A percentile compares a stretch with the other conserved stretches of the same genome.
phyloP scores from a whole-genome alignment of 352 stramenopile genomes.

The Globisporangium rhizosaccharum region DNA sequence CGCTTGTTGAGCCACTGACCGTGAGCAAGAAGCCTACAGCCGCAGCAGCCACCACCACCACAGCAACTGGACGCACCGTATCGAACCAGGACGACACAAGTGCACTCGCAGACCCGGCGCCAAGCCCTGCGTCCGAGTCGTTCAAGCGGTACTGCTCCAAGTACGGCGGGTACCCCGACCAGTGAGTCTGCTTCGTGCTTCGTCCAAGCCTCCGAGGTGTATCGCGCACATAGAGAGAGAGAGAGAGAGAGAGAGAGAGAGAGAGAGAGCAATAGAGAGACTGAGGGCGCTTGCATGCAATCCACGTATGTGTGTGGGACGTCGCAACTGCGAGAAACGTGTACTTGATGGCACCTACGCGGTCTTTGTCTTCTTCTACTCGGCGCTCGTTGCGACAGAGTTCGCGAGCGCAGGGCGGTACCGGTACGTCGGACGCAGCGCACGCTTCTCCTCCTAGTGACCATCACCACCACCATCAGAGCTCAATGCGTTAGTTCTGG shows the following conservation, averaged over 20 bases:
- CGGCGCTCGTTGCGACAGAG: constrained; percentile 3
- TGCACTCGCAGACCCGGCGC: constrained; percentile 15
- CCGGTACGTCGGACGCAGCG: constrained; percentile 68
- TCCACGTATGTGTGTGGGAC: neutral
- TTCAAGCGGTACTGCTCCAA: constrained; percentile 86
- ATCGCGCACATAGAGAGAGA: neutral
- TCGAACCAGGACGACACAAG: constrained; percentile 19
- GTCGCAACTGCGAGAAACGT: neutral
- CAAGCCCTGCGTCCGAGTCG: constrained; percentile 29
- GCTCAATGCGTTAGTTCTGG: neutral
- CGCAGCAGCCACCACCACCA: neutral
- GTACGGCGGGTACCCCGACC: constrained; percentile 76
- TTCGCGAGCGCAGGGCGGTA: constrained; percentile 44
- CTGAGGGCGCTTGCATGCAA: neutral
- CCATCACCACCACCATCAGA: neutral
- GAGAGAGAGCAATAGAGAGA: neutral
- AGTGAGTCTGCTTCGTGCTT: constrained; percentile 10
- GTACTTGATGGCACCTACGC: neutral
- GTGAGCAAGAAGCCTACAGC: neutral
- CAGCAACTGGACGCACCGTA: constrained; percentile 1
- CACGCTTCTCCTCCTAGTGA: constrained; percentile 72
- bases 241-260: neutral
- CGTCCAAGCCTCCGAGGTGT: too few species aligned
- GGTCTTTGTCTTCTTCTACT: constrained; percentile 10
- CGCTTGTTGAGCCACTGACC: constrained; percentile 17